phyloP scores from a whole-genome alignment of 805 yeast species.

The Pichia deserticola region DNA sequence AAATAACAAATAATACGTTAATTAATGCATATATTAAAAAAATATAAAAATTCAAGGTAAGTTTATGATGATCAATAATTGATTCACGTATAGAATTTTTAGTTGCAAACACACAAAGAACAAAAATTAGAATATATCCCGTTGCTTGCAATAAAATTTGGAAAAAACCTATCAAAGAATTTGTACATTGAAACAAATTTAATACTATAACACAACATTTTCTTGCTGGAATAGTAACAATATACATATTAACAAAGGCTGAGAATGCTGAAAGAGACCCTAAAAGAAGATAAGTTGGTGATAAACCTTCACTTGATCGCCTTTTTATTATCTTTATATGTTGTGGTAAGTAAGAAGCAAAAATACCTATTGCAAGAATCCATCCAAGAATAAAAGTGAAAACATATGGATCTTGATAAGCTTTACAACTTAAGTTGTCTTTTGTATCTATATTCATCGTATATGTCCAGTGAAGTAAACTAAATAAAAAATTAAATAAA shows the following conservation, averaged over 20 bases:
- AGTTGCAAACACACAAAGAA: conserved; percentile 46
- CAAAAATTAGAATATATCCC: conserved; percentile 51
- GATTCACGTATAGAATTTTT: conserved; percentile 39
- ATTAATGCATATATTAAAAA: conserved; percentile 33
- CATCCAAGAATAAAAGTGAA: conserved; percentile 43
- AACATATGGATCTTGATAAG: conserved; percentile 43
- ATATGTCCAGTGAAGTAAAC: no score
- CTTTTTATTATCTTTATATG: conserved; percentile 51
- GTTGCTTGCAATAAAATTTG: conserved; percentile 60
- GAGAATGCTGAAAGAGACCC: conserved; percentile 66
- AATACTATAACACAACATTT: conserved; percentile 47
- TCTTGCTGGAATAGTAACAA: conserved; percentile 54
- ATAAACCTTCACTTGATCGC: conserved; percentile 67
- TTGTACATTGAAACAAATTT: conserved; percentile 50
- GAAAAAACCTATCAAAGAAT: conserved; percentile 55
- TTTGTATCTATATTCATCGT: background rate
- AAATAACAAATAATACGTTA: conserved; percentile 23
- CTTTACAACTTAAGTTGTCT: conserved; percentile 27
- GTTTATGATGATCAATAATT: conserved; percentile 34
- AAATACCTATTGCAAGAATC: conserved; percentile 57
- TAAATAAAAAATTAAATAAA: no score
- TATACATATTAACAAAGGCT: conserved; percentile 57
- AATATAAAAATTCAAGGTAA: conserved; percentile 34
- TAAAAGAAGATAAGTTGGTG: conserved; percentile 62
- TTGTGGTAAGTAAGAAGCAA: conserved; percentile 70